These are phyloP conservation scores for Tolypocladium nubicola DNA, from an alignment of 2,329 filamentous ascomycete genomes.

Conservation along the genomic window DNA sequence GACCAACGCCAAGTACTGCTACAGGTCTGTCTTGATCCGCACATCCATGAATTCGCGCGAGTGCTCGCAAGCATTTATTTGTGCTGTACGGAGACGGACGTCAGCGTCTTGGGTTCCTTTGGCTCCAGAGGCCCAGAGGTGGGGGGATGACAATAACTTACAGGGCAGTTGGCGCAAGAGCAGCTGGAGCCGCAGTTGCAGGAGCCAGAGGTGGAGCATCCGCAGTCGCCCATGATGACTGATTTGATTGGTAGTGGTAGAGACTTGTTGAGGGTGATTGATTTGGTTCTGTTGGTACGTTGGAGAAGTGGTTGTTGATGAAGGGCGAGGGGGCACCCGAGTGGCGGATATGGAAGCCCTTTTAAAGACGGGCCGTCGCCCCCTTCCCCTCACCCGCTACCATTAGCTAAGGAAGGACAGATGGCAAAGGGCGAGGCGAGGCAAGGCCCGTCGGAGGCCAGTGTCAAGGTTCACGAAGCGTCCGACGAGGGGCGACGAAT, in stretches of 20 bases:
- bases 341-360: background rate
- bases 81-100: background rate
- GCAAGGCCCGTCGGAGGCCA: background rate
- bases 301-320: background rate
- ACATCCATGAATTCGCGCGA: background rate
- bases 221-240: conserved; percentile 30
- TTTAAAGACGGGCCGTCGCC: background rate
- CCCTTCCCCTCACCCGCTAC: background rate
- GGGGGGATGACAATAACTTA: conserved; percentile 15
- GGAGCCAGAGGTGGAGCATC: conserved; percentile 28
- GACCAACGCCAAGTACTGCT: background rate
- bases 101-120: background rate
- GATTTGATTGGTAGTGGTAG: conserved; percentile 1
- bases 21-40: background rate
- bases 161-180: conserved; percentile 32
- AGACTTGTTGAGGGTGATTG: background rate
- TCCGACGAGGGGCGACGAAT: conserved; percentile 4
- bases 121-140: too few relatives aligned
- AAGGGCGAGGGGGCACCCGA: background rate
- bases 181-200: conserved; percentile 31
- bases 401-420: background rate
- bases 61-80: background rate
- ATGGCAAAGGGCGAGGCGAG: background rate
- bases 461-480: conserved; percentile 1
- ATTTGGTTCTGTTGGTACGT: conserved; percentile 3